Evolutionary conservation across 495 filamentous ascomycete species (phyloP).

Genomic region (Oidiodendron maius): DNA sequence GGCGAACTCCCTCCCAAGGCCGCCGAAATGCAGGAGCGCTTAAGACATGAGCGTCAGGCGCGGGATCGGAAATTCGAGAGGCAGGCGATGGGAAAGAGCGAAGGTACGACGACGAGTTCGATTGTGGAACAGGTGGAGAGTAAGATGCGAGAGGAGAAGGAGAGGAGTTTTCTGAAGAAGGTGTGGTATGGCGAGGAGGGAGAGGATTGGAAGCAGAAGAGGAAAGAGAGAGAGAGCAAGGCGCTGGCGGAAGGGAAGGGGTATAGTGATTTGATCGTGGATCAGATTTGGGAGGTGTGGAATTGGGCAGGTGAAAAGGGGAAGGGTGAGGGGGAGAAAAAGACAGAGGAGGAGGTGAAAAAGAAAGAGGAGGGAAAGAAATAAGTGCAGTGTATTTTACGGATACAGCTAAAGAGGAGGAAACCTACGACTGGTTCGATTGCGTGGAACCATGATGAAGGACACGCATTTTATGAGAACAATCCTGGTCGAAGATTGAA

Average conservation of each 20-base stretch:
- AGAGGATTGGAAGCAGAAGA: constrained; percentile 61
- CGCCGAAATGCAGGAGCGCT: constrained; percentile 39
- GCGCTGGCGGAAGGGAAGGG: constrained; percentile 45
- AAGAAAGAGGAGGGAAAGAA: constrained; percentile 7
- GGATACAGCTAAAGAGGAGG: background rate
- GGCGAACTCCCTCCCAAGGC: constrained; percentile 48
- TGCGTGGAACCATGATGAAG: background rate
- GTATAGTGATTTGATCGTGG: constrained; percentile 74
- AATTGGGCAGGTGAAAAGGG: constrained; percentile 40
- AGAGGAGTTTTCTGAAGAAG: constrained; percentile 39
- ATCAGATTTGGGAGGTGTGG: constrained; percentile 82
- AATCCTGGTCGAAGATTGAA: too few species aligned
- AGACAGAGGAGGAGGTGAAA: constrained; percentile 7
- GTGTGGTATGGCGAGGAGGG: constrained; percentile 56
- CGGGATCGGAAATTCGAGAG: constrained; percentile 21
- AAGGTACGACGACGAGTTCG: constrained; percentile 23
- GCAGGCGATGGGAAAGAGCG: constrained; percentile 18
- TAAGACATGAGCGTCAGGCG: constrained; percentile 34
- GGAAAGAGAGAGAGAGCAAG: constrained; percentile 32
- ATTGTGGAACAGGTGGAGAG: constrained; percentile 16
- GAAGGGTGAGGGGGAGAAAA: constrained; percentile 27
- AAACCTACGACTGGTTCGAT: background rate
- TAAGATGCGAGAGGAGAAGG: constrained; percentile 22
- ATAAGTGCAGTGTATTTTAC: background rate
- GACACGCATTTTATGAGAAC: background rate